These are phyloP conservation scores for rapeseed (Brassica napus) DNA, from an alignment of 345 rosid genomes.

Conservation along the genomic window DNA sequence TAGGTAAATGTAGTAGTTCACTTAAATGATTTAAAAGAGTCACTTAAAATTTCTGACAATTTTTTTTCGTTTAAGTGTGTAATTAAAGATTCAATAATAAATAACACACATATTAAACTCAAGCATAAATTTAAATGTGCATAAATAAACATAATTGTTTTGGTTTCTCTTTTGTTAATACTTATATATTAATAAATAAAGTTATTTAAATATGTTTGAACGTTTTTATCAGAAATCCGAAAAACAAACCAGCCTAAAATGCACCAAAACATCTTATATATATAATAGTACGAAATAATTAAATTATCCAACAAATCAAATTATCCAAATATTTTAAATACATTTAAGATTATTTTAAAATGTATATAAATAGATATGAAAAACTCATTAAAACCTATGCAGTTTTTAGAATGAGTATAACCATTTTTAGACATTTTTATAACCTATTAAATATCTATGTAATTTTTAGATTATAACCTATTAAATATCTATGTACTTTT, in stretches of 20 bases:
- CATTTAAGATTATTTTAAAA: no score
- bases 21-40: no score
- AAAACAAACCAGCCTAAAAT: no score
- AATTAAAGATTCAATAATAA: neutral
- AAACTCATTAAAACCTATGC: neutral
- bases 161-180: neutral
- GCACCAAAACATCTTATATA: no score
- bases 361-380: neutral
- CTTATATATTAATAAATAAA: neutral
- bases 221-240: neutral
- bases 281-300: no score
- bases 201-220: no score
- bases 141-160: no score
- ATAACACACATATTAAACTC: neutral
- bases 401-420: no score
- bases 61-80: neutral
- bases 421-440: no score
- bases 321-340: neutral
- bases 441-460: no score
- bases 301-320: neutral
- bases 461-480: no score
- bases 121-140: neutral
- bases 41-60: neutral
- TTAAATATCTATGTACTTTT: no score
- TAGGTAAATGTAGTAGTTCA: neutral